Conservation (phyloP, 768 basidiomycete species). For the Ramaria rubella region DNA sequence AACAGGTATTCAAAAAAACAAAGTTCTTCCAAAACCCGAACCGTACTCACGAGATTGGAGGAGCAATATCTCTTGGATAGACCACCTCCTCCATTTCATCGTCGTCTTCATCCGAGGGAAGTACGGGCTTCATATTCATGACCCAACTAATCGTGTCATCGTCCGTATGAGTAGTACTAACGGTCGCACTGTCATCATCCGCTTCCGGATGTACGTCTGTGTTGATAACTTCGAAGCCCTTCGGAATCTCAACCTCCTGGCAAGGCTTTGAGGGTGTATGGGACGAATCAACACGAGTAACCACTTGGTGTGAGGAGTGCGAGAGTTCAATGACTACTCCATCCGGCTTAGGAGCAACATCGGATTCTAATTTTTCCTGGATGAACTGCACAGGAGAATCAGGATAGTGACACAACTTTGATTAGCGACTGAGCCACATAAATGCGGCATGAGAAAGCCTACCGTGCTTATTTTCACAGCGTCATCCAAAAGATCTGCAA, state of each 20-base stretch:
- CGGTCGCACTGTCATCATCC: constrained; percentile 61
- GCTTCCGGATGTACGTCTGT: constrained; percentile 24
- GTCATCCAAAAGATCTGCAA: constrained; percentile 76
- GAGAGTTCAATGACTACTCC: no score
- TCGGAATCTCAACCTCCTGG: constrained; percentile 17
- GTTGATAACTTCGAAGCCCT: constrained; percentile 11
- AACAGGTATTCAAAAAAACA: neutral
- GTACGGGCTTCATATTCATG: constrained; percentile 43
- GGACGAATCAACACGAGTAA: constrained; percentile 22
- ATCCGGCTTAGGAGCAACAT: no score
- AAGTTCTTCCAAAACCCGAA: neutral
- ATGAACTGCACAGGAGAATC: neutral
- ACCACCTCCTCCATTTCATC: constrained; percentile 73
- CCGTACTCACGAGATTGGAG: neutral
- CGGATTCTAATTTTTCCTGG: neutral
- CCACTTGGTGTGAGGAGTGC: constrained; percentile 27
- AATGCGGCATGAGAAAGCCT: neutral
- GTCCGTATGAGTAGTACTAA: constrained; percentile 67
- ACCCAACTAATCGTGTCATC: constrained; percentile 68
- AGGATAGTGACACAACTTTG: neutral
- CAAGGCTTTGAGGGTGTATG: constrained; percentile 13
- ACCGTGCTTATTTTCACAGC: constrained; percentile 48
- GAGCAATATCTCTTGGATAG: constrained; percentile 35
- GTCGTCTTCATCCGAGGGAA: constrained; percentile 56
- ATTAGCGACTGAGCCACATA: no score